A percentile compares a stretch with the other conserved stretches of the same genome.
phyloP scores from a whole-genome alignment of 1,139 yeast genomes.

The Hyphopichia wangnamkhiaoensis region DNA sequence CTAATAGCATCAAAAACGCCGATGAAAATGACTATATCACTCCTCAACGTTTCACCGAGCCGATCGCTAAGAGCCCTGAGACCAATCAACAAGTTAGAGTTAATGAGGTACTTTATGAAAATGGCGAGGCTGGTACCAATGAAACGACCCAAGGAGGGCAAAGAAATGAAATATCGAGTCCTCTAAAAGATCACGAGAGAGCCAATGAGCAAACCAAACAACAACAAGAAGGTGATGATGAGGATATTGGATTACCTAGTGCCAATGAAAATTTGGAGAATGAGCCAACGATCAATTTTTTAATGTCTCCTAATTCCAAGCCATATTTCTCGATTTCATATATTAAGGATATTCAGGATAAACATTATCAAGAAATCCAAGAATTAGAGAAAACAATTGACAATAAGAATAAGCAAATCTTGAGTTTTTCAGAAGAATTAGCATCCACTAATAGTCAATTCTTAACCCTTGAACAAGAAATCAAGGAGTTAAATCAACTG shows the following conservation, averaged over 20 bases:
- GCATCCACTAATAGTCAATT: slow-evolving; percentile 20
- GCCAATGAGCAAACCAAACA: background rate
- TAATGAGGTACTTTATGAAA: slow-evolving; percentile 9
- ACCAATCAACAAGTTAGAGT: slow-evolving; percentile 36
- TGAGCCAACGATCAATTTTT: slow-evolving; percentile 34
- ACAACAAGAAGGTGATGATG: slow-evolving; percentile 11
- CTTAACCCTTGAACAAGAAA: slow-evolving; percentile 19
- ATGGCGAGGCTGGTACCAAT: no score
- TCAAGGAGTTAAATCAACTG: slow-evolving; percentile 20
- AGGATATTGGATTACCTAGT: slow-evolving; percentile 3
- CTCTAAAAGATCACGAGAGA: slow-evolving; percentile 18
- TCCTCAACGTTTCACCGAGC: slow-evolving; percentile 46
- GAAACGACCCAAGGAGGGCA: slow-evolving; percentile 3
- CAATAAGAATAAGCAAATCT: slow-evolving; percentile 19
- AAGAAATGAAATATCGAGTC: slow-evolving; percentile 24
- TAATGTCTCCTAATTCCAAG: slow-evolving; percentile 38
- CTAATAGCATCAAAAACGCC: slow-evolving; percentile 18
- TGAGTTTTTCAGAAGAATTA: slow-evolving; percentile 20
- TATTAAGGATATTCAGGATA: slow-evolving; percentile 29
- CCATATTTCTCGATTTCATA: slow-evolving; percentile 37
- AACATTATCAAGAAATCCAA: slow-evolving; percentile 21
- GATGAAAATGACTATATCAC: slow-evolving; percentile 29
- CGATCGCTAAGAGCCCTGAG: slow-evolving; percentile 42
- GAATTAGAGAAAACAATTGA: slow-evolving; percentile 16
- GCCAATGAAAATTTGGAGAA: slow-evolving; percentile 12